phyloP scores from a whole-genome alignment of 495 filamentous ascomycete genomes.

The Letharia columbiana region DNA sequence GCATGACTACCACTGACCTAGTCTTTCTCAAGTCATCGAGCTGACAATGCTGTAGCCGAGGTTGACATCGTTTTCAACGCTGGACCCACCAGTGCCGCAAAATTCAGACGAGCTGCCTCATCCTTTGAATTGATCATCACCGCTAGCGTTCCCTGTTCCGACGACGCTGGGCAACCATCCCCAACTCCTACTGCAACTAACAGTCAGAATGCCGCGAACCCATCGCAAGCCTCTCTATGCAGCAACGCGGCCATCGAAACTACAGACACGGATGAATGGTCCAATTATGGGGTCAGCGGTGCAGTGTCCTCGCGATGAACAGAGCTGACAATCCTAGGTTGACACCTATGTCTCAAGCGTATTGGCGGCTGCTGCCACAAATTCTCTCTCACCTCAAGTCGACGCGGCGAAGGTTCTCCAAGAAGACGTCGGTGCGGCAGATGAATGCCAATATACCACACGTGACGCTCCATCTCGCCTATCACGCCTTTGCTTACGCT shows the following conservation, averaged over 20 bases:
- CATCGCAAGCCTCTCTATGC: conserved; percentile 12
- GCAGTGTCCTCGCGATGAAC: not conserved
- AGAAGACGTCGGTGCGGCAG: conserved; percentile 11
- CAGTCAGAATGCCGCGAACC: not conserved
- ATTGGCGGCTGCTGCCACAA: conserved; percentile 5
- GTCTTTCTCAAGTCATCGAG: not conserved
- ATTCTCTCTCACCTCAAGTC: conserved; percentile 13
- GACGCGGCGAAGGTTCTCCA: conserved; percentile 6
- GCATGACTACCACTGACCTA: not conserved
- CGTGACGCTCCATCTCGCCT: not conserved
- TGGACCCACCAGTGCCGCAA: not conserved
- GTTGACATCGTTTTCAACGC: not conserved
- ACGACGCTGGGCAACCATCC: not conserved
- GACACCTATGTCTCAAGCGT: conserved; percentile 18
- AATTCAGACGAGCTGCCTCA: conserved; percentile 5
- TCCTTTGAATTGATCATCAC: conserved; percentile 6
- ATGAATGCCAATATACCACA: conserved; percentile 15
- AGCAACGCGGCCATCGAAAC: conserved; percentile 12
- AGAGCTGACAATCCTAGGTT: not conserved
- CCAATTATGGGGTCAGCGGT: conserved; percentile 1
- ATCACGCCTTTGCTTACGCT: not conserved
- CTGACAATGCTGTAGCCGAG: not conserved
- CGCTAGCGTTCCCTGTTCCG: not conserved
- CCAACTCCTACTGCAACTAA: not conserved
- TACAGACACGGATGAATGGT: conserved; percentile 3